phyloP scores from a whole-genome alignment of 164 flowering plant genomes.

The Liriodendron chinense region DNA sequence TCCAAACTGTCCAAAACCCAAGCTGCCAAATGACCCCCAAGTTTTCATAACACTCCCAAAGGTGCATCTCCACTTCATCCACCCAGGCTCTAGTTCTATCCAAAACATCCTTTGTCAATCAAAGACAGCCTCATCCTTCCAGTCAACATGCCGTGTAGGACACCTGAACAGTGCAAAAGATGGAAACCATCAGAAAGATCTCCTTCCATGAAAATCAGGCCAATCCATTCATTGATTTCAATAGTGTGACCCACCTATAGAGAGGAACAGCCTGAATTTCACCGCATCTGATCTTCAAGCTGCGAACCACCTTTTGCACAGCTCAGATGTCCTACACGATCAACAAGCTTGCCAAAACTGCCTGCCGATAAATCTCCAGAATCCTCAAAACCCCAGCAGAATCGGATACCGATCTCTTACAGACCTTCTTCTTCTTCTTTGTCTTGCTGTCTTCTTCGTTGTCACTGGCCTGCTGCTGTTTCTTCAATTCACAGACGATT shows the following conservation, averaged over 20 bases:
- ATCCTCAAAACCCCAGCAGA: slow-evolving; percentile 59
- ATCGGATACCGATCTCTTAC: slow-evolving; percentile 61
- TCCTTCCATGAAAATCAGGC: neutral
- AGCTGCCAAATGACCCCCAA: too few species aligned
- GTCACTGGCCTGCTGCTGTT: neutral
- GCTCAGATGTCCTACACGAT: too few species aligned
- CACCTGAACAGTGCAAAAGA: too few species aligned
- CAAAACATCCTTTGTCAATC: too few species aligned
- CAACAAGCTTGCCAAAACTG: slow-evolving; percentile 25
- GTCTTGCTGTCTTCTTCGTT: slow-evolving; percentile 17
- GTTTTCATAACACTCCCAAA: too few species aligned
- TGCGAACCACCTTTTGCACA: too few species aligned
- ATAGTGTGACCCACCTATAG: neutral
- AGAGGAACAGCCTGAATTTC: neutral
- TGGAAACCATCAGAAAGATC: neutral
- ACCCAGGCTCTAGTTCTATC: too few species aligned
- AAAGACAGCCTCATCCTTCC: too few species aligned
- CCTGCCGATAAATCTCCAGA: slow-evolving; percentile 53
- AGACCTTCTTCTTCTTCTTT: slow-evolving; percentile 20
- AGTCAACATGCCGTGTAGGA: too few species aligned
- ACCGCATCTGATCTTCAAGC: neutral
- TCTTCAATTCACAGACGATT: slow-evolving; percentile 21
- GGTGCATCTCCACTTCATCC: too few species aligned
- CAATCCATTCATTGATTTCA: neutral
- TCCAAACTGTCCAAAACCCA: too few species aligned